These are phyloP conservation scores for Maudiozyma saulgeensis DNA, from an alignment of 805 yeast genomes.

Conservation along the genomic window DNA sequence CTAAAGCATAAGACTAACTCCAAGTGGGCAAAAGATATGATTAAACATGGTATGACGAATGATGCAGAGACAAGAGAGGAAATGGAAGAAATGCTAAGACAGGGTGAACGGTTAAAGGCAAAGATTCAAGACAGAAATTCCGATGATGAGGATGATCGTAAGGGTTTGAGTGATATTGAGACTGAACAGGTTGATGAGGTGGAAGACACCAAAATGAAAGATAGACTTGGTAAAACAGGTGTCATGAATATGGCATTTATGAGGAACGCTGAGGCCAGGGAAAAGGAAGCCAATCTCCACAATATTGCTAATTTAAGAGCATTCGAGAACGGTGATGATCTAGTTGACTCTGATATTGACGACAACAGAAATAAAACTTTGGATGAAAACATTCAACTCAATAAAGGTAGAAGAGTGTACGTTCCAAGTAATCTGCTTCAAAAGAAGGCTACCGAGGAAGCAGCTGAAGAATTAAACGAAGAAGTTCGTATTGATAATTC, in stretches of 20 bases:
- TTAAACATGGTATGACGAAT: slow-evolving; percentile 81
- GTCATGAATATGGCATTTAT: slow-evolving; percentile 91
- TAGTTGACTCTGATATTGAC: slow-evolving; percentile 14
- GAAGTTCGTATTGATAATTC: slow-evolving; percentile 46
- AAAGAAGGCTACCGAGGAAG: slow-evolving; percentile 27
- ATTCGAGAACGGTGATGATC: slow-evolving; percentile 39
- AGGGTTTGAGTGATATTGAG: slow-evolving; percentile 41
- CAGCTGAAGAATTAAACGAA: slow-evolving; percentile 30
- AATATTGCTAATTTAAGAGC: slow-evolving; percentile 43
- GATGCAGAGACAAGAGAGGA: slow-evolving; percentile 79
- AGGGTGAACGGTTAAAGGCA: slow-evolving; percentile 66
- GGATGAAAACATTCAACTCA: slow-evolving; percentile 43
- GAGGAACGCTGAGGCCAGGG: slow-evolving; percentile 76
- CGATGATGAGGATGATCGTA: slow-evolving; percentile 36
- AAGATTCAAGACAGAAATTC: slow-evolving; percentile 63
- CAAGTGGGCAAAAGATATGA: slow-evolving; percentile 85
- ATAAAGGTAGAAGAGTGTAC: slow-evolving; percentile 74
- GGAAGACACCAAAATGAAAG: slow-evolving; percentile 28
- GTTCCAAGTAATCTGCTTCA: slow-evolving; percentile 42
- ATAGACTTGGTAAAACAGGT: slow-evolving; percentile 70
- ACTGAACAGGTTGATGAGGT: slow-evolving; percentile 36
- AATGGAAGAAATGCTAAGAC: slow-evolving; percentile 87
- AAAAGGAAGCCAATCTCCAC: slow-evolving; percentile 47
- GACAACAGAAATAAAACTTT: slow-evolving; percentile 26
- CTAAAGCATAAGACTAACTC: slow-evolving; percentile 81